phyloP scores from a whole-genome alignment of 495 filamentous ascomycete genomes.

The Geopyxis carbonaria region DNA sequence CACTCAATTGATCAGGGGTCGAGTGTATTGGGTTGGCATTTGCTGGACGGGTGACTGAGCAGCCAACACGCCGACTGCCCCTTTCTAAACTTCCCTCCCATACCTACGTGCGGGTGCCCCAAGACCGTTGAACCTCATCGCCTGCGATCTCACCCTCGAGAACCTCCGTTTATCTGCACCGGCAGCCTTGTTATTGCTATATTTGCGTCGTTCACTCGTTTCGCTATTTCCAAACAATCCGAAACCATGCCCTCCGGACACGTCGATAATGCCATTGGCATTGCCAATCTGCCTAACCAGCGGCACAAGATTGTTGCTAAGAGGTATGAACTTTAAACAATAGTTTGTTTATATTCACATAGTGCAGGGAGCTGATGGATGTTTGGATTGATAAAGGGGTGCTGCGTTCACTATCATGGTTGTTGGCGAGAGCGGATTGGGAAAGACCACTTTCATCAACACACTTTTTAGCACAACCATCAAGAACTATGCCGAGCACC shows the following conservation, averaged over 20 bases:
- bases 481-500: constrained; percentile 99
- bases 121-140: no score
- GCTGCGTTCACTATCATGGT: constrained; percentile 99
- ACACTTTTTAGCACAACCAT: constrained; percentile 98
- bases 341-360: no score
- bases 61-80: no score
- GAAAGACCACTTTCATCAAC: constrained; percentile 99
- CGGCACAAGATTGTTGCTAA: constrained; percentile 99
- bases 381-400: constrained; percentile 32
- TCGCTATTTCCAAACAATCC: constrained; percentile 1
- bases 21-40: no score
- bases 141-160: neutral
- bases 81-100: no score
- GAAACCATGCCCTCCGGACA: constrained; percentile 22
- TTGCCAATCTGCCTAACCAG: constrained; percentile 98
- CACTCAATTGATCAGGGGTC: no score
- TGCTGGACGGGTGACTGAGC: no score
- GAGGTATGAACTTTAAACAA: constrained; percentile 31
- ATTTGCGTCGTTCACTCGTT: neutral
- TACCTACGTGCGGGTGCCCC: no score
- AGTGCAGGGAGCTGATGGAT: neutral
- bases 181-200: constrained; percentile 3
- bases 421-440: constrained; percentile 94
- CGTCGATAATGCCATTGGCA: constrained; percentile 58
- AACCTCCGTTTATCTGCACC: neutral